Percentiles rank a stretch among this genome's conserved stretches.
These are phyloP conservation scores for Acer negundo DNA, from an alignment of 345 rosid genomes.

Conservation along the genomic window DNA sequence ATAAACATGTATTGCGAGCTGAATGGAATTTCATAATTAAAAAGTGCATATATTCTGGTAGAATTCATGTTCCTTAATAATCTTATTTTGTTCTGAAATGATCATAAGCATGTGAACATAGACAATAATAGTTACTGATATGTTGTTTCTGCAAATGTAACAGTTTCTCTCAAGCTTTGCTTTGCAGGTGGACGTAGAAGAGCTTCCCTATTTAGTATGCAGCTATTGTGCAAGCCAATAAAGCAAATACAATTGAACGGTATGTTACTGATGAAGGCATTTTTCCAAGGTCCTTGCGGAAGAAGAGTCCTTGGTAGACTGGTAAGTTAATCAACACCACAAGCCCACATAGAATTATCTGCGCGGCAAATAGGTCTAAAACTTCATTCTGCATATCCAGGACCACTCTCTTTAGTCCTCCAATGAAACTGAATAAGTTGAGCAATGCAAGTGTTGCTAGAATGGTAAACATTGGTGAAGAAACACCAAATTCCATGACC, in stretches of 20 bases:
- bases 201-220: not conserved
- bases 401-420: conserved; percentile 23
- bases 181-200: not conserved
- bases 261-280: conserved; percentile 36
- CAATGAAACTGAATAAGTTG: conserved; percentile 34
- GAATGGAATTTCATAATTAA: not conserved
- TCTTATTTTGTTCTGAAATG: not conserved
- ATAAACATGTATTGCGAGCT: not conserved
- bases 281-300: conserved; percentile 42
- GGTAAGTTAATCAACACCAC: conserved; percentile 40
- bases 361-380: conserved; percentile 31
- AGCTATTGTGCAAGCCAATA: conserved; percentile 31
- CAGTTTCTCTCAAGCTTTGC: not conserved
- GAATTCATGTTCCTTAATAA: not conserved
- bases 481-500: conserved; percentile 44
- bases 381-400: not conserved
- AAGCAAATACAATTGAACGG: conserved; percentile 29
- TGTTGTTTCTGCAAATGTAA: not conserved
- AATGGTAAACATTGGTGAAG: conserved; percentile 47
- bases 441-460: conserved; percentile 45
- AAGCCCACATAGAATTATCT: conserved; percentile 34
- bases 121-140: not conserved
- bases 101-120: not conserved
- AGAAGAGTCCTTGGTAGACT: conserved; percentile 34
- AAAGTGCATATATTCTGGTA: not conserved